Percentiles rank a stretch among this genome's conserved stretches.
These are phyloP conservation scores for Wickerhamiella kurtzmanii DNA, from an alignment of 805 yeast genomes.

Conservation along the genomic window DNA sequence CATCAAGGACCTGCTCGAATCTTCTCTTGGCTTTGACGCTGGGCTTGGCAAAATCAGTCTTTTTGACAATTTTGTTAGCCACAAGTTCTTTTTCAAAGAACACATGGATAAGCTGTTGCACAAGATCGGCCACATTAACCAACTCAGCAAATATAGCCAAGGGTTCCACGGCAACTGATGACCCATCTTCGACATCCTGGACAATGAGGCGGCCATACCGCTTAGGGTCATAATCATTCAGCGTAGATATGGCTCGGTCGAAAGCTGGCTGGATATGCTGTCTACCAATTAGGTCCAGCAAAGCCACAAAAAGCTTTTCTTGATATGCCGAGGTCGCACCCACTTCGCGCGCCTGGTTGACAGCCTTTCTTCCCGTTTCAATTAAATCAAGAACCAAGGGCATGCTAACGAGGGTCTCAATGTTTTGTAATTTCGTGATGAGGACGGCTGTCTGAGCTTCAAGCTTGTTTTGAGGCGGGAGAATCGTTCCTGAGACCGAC, in stretches of 20 bases:
- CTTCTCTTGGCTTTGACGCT: slow-evolving; percentile 67
- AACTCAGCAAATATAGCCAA: slow-evolving; percentile 76
- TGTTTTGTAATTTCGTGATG: slow-evolving; percentile 57
- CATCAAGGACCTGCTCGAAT: slow-evolving; percentile 72
- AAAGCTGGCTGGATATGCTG: slow-evolving; percentile 80
- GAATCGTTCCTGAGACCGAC: neutral
- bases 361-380: slow-evolving; percentile 51
- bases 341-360: slow-evolving; percentile 41
- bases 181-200: slow-evolving; percentile 8
- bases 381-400: slow-evolving; percentile 63
- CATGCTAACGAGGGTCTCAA: slow-evolving; percentile 64
- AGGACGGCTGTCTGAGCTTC: slow-evolving; percentile 73
- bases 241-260: slow-evolving; percentile 57
- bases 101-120: slow-evolving; percentile 81
- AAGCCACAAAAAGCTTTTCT: slow-evolving; percentile 54
- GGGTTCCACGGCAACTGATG: slow-evolving; percentile 50
- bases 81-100: slow-evolving; percentile 78
- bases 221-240: slow-evolving; percentile 58
- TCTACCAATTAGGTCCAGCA: slow-evolving; percentile 48
- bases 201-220: slow-evolving; percentile 23
- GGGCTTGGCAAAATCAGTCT: slow-evolving; percentile 66
- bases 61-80: slow-evolving; percentile 41
- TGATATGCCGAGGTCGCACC: slow-evolving; percentile 33
- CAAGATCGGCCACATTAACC: slow-evolving; percentile 83
- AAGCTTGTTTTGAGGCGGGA: slow-evolving; percentile 32